Base-by-base conservation (phyloP, 345 rosid genomes). In the Citrus reticulata region DNA sequence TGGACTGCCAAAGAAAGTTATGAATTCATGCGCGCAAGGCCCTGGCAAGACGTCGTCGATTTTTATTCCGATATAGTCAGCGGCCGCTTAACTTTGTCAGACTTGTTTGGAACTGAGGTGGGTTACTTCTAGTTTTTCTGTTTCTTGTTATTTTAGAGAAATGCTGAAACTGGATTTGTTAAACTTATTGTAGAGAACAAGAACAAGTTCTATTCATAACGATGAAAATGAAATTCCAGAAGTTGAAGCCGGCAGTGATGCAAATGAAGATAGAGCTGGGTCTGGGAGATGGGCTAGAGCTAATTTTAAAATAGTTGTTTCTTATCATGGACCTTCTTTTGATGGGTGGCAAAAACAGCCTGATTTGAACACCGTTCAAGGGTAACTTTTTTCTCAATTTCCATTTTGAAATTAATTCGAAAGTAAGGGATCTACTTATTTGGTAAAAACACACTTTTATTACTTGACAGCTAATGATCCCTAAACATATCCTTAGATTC, bases 311-410 rank as follows among this genome's bases (percentile, higher is more conserved):
- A 91, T 96, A 72, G 77, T 86, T 77, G 80, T 96, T 82, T 94
- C 99, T 2, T 96, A 94, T 74, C 89, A 88, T 69, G 98, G 98
- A 34, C 81, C 78, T 75, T 90, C 97, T 19, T 96, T 96, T 79
- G 99, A 94, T 85, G 99, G 99, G 75, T 96, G 99, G 99, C 98
- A 94, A 85, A 94, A 88, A 72, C 98, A 96, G 82, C 98, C 97
- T 42, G 93, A 85, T 24, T 78, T 96, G 72, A 88, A 89, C 87
- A 94, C 99, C 37, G 99, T 94, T 70, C 98, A 96, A 69, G 87
- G 92, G 97, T 92, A 81, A 79, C 82, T 74, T 78, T 22, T 59
- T 76, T 68, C 64, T 74, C 70, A 68, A 57, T 70, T 9, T 65
- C 40, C 5, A 75, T 22, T 67, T 82, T 32, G 32, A 17, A 54